These are phyloP conservation scores for Cryomyces antarcticus DNA, from an alignment of 495 filamentous ascomycete species.

Conservation along the genomic window DNA sequence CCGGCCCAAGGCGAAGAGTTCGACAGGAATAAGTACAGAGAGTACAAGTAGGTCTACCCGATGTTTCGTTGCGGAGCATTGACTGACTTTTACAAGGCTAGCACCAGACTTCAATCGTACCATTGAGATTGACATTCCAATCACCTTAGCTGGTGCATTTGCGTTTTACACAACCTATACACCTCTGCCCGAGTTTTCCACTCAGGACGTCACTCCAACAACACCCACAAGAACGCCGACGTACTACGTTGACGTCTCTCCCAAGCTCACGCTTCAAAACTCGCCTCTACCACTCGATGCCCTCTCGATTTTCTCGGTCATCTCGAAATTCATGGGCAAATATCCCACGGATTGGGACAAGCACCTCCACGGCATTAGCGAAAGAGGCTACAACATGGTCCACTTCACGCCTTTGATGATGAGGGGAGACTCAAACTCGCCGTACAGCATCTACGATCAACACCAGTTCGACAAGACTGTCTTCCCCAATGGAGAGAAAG, in stretches of 20 bases:
- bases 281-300: constrained; percentile 58
- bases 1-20: constrained; percentile 57
- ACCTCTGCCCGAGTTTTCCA: constrained; percentile 59
- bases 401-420: constrained; percentile 92
- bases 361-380: constrained; percentile 68
- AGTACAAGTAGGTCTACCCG: constrained; percentile 52
- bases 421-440: constrained; percentile 79
- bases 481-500: constrained; percentile 75
- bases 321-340: constrained; percentile 94
- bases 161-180: constrained; percentile 89
- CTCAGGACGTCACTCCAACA: constrained; percentile 26
- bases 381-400: constrained; percentile 93
- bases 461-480: constrained; percentile 59
- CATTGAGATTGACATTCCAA: constrained; percentile 71
- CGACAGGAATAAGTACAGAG: constrained; percentile 51
- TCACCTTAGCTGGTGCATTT: constrained; percentile 72
- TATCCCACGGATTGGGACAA: constrained; percentile 76
- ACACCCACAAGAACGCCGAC: constrained; percentile 44
- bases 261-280: constrained; percentile 52
- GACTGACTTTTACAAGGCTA: constrained; percentile 32
- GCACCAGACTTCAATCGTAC: constrained; percentile 80
- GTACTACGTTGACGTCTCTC: constrained; percentile 87
- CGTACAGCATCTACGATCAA: constrained; percentile 92
- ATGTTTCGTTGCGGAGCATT: neutral
- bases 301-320: constrained; percentile 77